A percentile compares a stretch with the other conserved stretches of the same genome.
phyloP scores from a whole-genome alignment of 2,329 filamentous ascomycete species.

The Mariannaea sp. region DNA sequence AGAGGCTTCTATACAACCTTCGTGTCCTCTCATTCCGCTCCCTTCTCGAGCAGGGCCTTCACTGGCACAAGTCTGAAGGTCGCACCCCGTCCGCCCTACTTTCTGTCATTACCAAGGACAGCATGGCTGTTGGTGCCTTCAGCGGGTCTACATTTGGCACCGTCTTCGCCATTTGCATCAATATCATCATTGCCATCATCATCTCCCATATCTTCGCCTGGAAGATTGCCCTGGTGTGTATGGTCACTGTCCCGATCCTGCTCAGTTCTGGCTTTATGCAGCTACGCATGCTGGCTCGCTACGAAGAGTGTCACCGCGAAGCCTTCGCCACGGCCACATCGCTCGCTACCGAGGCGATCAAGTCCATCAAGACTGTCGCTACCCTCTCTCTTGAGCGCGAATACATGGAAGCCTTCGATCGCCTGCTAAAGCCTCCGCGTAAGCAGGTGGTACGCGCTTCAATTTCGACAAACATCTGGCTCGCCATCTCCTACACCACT shows the following conservation, averaged over 20 bases:
- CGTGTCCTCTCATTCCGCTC: constrained; percentile 68
- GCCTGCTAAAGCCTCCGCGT: constrained; percentile 54
- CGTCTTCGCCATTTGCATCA: constrained; percentile 69
- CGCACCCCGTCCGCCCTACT: constrained; percentile 66
- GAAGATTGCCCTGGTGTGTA: constrained; percentile 75
- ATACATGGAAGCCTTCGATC: constrained; percentile 57
- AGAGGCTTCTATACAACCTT: constrained; percentile 67
- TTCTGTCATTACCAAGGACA: constrained; percentile 71
- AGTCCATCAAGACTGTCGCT: constrained; percentile 67
- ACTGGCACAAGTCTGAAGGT: constrained; percentile 71
- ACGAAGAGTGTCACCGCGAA: constrained; percentile 66
- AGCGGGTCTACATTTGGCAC: constrained; percentile 74
- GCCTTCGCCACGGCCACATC: constrained; percentile 68
- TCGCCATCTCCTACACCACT: constrained; percentile 63
- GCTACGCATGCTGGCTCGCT: constrained; percentile 63
- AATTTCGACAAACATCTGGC: constrained; percentile 60
- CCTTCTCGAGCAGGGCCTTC: constrained; percentile 67
- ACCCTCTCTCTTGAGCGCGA: constrained; percentile 59
- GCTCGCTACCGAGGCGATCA: constrained; percentile 69
- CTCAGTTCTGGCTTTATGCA: constrained; percentile 73
- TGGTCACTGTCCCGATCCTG: constrained; percentile 70
- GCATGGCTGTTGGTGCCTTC: constrained; percentile 68
- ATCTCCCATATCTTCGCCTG: constrained; percentile 74
- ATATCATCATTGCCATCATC: constrained; percentile 70
- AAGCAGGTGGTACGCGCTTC: constrained; percentile 58